These are phyloP conservation scores for Citrus cavaleriei DNA, from an alignment of 345 rosid genomes.

Conservation along the genomic window DNA sequence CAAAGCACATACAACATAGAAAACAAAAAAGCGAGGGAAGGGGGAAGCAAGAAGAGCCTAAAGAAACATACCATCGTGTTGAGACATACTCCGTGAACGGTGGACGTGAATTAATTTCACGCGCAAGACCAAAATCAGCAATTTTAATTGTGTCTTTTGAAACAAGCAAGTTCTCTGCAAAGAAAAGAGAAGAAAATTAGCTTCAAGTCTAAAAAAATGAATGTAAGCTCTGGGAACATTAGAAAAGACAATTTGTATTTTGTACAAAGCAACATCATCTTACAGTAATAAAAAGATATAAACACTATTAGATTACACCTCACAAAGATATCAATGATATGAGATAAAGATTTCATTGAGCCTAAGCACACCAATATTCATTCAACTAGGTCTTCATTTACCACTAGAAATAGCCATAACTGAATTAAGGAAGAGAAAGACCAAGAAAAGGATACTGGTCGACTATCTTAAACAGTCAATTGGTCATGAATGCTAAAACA, in stretches of 20 bases:
- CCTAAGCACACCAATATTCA: too few relatives aligned
- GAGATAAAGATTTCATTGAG: not conserved
- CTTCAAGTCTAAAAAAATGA: not conserved
- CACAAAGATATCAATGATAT: not conserved
- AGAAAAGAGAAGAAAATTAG: not conserved
- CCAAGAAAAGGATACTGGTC: not conserved
- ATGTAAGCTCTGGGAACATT: not conserved
- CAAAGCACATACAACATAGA: not conserved
- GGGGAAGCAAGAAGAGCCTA: not conserved
- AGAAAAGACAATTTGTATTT: not conserved
- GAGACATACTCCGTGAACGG: constrained; percentile 93
- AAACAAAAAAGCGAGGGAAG: not conserved
- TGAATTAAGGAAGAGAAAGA: not conserved
- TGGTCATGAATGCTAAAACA: not conserved
- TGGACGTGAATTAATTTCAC: constrained; percentile 80
- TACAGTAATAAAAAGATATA: not conserved
- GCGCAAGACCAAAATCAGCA: constrained; percentile 98
- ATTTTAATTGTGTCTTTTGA: constrained; percentile 70
- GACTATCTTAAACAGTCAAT: not conserved
- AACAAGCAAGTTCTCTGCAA: constrained; percentile 78
- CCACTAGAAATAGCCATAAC: not conserved
- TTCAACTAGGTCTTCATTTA: not conserved
- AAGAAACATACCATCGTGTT: constrained; percentile 76
- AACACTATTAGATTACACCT: not conserved
- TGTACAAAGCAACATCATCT: not conserved